Evolutionary conservation across 1,139 yeast species (phyloP).

Genomic region (Nadsonia commutata): DNA sequence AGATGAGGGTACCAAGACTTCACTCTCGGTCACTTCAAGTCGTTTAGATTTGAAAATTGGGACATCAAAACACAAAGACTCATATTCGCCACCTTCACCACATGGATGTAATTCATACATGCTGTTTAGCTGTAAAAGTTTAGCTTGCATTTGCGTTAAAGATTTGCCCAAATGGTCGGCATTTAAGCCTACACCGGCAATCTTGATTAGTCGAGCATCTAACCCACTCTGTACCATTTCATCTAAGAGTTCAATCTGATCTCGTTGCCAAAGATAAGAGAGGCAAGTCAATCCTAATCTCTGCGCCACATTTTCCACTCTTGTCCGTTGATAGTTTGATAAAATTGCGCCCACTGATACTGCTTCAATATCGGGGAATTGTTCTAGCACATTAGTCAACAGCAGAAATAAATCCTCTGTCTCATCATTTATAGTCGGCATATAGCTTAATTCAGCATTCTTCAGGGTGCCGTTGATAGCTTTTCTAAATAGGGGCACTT

Average conservation of each 20-base stretch:
- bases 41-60: constrained; percentile 51
- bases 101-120: constrained; percentile 79
- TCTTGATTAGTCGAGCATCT: constrained; percentile 81
- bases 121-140: constrained; percentile 40
- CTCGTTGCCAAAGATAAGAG: constrained; percentile 80
- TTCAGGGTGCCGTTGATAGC: constrained; percentile 48
- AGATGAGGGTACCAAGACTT: constrained; percentile 33
- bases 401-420: constrained; percentile 62
- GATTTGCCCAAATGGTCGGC: constrained; percentile 53
- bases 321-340: constrained; percentile 80
- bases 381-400: constrained; percentile 29
- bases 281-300: constrained; percentile 54
- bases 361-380: constrained; percentile 64
- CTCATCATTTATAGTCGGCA: constrained; percentile 52
- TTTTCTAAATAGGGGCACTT: constrained; percentile 67
- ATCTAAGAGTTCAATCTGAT: constrained; percentile 61
- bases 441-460: constrained; percentile 56
- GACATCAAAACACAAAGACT: constrained; percentile 78
- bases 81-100: constrained; percentile 98
- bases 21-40: constrained; percentile 31
- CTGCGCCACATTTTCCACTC: constrained; percentile 83
- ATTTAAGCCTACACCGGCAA: constrained; percentile 78
- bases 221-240: constrained; percentile 64
- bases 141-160: constrained; percentile 46
- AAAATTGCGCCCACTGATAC: constrained; percentile 93